Conservation (phyloP, 2,329 filamentous ascomycete genomes). For the Colletotrichum salicis region DNA sequence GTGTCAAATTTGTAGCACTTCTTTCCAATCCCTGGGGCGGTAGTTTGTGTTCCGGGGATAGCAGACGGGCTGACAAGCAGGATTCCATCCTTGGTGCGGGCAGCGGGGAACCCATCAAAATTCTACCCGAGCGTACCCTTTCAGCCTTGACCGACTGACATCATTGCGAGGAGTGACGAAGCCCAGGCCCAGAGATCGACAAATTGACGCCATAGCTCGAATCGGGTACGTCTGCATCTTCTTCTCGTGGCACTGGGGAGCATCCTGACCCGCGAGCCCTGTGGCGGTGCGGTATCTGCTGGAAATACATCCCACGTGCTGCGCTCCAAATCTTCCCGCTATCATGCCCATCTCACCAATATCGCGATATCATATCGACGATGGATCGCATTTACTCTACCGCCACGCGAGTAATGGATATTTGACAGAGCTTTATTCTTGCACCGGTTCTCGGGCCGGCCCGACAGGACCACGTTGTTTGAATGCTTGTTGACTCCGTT, state of each 20-base stretch:
- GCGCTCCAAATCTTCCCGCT: not conserved
- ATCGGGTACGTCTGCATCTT: slow-evolving; percentile 13
- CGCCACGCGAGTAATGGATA: not conserved
- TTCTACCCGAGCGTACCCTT: slow-evolving; percentile 15
- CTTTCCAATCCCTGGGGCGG: not conserved
- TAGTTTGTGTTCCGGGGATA: not conserved
- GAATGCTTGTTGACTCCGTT: not conserved
- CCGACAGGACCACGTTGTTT: slow-evolving; percentile 10
- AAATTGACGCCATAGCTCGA: slow-evolving; percentile 29
- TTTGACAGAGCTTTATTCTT: too few species aligned
- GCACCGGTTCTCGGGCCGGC: slow-evolving; percentile 2
- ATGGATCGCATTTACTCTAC: not conserved
- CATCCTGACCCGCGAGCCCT: slow-evolving; percentile 2
- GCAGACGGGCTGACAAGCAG: slow-evolving; percentile 9
- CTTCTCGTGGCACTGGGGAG: not conserved
- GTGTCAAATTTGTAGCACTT: not conserved
- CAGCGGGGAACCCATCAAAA: slow-evolving; percentile 28
- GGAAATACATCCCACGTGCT: not conserved
- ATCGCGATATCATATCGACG: not conserved
- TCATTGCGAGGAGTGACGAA: slow-evolving; percentile 33
- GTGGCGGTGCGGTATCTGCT: slow-evolving; percentile 9
- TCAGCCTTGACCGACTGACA: slow-evolving; percentile 33
- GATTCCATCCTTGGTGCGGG: slow-evolving; percentile 17
- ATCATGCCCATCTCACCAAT: not conserved
- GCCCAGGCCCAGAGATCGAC: slow-evolving; percentile 27